These are phyloP conservation scores for Peniophora sp. DNA, from an alignment of 1,284 basidiomycete genomes.

Conservation along the genomic window DNA sequence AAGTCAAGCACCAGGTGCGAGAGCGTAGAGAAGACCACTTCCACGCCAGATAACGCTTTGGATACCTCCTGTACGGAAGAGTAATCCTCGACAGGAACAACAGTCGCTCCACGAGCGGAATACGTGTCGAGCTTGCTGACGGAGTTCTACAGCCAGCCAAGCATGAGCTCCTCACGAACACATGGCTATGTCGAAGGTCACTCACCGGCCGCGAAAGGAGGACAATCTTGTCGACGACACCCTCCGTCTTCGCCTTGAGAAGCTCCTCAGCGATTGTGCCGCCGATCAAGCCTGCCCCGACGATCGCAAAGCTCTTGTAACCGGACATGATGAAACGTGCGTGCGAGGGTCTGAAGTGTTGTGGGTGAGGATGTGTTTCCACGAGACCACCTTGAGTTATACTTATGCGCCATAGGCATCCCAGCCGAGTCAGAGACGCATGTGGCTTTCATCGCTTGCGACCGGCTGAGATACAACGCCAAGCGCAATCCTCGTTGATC, in stretches of 20 bases:
- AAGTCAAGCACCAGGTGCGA: slow-evolving; percentile 2
- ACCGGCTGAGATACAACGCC: too few relatives aligned
- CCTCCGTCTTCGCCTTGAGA: neutral
- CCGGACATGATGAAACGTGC: slow-evolving; percentile 1
- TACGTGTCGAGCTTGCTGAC: slow-evolving; percentile 1
- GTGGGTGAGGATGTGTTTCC: too few relatives aligned
- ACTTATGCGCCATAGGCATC: too few relatives aligned
- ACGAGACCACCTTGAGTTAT: too few relatives aligned
- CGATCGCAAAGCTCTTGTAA: neutral
- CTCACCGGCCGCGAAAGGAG: too few relatives aligned
- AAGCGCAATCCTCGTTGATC: too few relatives aligned
- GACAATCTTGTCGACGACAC: neutral
- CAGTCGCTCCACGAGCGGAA: slow-evolving; percentile 7
- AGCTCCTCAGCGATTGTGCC: neutral
- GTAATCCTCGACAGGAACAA: slow-evolving; percentile 10
- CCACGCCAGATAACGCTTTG: slow-evolving; percentile 11
- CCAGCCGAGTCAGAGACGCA: too few relatives aligned
- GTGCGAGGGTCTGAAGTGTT: too few relatives aligned
- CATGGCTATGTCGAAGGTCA: too few relatives aligned
- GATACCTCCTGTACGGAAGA: slow-evolving; percentile 6
- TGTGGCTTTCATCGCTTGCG: too few relatives aligned
- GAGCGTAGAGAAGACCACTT: slow-evolving; percentile 20
- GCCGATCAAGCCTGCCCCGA: neutral
- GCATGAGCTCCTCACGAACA: too few relatives aligned
- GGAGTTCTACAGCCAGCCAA: neutral